These are phyloP conservation scores for Exophiala bonariae DNA, from an alignment of 2,329 filamentous ascomycete genomes.

Conservation along the genomic window DNA sequence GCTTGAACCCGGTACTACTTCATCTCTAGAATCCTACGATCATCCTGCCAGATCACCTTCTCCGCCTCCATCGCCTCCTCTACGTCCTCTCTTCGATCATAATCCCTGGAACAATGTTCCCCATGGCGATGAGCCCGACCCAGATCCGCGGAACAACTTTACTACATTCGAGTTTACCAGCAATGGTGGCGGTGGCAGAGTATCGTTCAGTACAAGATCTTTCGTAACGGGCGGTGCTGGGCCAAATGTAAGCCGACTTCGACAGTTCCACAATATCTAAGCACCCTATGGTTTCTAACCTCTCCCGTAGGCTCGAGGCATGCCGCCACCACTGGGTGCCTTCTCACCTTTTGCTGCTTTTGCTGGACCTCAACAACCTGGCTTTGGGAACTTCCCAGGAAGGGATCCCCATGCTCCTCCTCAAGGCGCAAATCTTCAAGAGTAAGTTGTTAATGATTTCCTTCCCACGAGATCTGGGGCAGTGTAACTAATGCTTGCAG, in stretches of 20 bases:
- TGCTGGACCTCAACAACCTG: neutral
- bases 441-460: conserved; percentile 11
- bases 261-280: too few relatives aligned
- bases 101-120: conserved; percentile 50
- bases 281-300: too few relatives aligned
- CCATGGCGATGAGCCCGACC: conserved; percentile 46
- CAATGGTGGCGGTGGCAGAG: conserved; percentile 21
- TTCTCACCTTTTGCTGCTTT: conserved; percentile 9
- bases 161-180: conserved; percentile 26
- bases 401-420: conserved; percentile 2
- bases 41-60: conserved; percentile 26
- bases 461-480: neutral
- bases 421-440: conserved; percentile 21
- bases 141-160: conserved; percentile 21
- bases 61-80: conserved; percentile 31
- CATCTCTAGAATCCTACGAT: conserved; percentile 38
- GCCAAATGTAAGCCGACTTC: conserved; percentile 7
- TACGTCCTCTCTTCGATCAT: conserved; percentile 38
- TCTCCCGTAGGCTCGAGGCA: conserved; percentile 10
- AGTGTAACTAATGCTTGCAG: conserved; percentile 8
- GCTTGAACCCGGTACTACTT: conserved; percentile 14
- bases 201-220: conserved; percentile 24
- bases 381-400: neutral
- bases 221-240: conserved; percentile 12
- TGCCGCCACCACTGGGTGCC: conserved; percentile 4